These are phyloP conservation scores for Macadamia integrifolia DNA, from an alignment of 164 flowering plant genomes.

Conservation along the genomic window DNA sequence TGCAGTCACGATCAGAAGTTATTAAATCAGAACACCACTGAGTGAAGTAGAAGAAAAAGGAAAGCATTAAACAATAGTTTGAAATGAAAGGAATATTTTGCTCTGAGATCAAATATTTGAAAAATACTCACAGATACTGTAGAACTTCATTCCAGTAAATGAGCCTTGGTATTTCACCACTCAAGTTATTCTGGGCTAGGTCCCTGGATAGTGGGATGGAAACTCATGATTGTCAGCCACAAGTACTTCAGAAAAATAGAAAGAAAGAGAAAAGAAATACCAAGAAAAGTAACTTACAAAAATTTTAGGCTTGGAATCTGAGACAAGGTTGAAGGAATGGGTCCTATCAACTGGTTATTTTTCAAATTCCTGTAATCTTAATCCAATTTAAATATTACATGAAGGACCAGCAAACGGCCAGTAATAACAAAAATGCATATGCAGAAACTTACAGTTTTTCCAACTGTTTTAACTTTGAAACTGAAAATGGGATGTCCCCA, in stretches of 20 bases:
- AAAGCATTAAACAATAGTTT: no score
- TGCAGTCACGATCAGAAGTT: not conserved
- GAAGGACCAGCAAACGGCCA: not conserved
- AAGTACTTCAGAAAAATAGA: not conserved
- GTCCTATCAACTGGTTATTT: slow-evolving; percentile 82
- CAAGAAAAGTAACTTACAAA: slow-evolving; percentile 44
- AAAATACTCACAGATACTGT: slow-evolving; percentile 72
- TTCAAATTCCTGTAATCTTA: slow-evolving; percentile 45
- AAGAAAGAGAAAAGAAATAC: not conserved
- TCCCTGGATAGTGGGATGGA: slow-evolving; percentile 42
- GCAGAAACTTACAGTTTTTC: slow-evolving; percentile 51
- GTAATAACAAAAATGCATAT: not conserved
- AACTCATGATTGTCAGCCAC: not conserved
- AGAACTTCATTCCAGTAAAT: slow-evolving; percentile 96
- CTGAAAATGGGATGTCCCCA: slow-evolving; percentile 85
- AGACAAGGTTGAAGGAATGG: slow-evolving; percentile 89
- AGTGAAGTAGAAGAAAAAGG: not conserved
- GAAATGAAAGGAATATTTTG: not conserved
- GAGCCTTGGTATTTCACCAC: slow-evolving; percentile 93
- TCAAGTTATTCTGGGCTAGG: slow-evolving; percentile 75
- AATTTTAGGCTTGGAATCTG: slow-evolving; percentile 94
- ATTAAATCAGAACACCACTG: not conserved
- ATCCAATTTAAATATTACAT: not conserved
- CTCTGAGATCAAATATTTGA: not conserved
- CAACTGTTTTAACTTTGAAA: slow-evolving; percentile 78